Base-by-base conservation (phyloP, 371 early-diverging fungal genomes). In the Saksenaea oblongispora region DNA sequence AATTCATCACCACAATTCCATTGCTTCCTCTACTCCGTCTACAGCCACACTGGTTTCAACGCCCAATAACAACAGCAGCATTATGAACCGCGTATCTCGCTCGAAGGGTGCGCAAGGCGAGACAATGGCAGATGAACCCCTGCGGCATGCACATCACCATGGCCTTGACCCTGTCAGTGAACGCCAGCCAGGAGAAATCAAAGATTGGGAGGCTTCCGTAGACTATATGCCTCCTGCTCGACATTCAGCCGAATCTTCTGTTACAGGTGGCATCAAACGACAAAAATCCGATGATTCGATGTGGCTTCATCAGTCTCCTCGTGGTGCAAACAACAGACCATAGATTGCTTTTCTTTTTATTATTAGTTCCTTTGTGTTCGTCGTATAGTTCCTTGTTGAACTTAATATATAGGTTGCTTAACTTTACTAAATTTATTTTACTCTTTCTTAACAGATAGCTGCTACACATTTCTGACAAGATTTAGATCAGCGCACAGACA, bases 221-320 rank as follows among this genome's bases (percentile, higher is more conserved):
- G 56, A 62, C 39, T 62, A 53, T 53, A 60, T 60, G 44, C 51
- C 1, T 22, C 18, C 34, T 26, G 42, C 18, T 61, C 54, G 15
- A 27, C 34, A 31, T 44, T 28, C 42, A 41, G 42, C 42, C 42
- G 42, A 41, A 41, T 41, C 42, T 13, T 41, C 42, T n/a, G 18
- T 41, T 41, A 41, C 42, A 41, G 41, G 35, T 36, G 61, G 58
- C 42, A 58, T 61, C 24, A 28, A 42, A 18, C 64, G 64, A 10
- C 59, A 64, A 64, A 69, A 61, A 39, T 64, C 69, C 22, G 56
- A 69, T 36, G 69, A 69, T 51, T 60, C 64, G 11, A 69, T 64
- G 64, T 67, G 67, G 67, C 39, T 67, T 9, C 67, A 67, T 58
- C 67, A 67, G 58, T 67, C 63, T 11, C 67, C 67, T 51, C 65